Base-by-base conservation (phyloP, 306 rosid genomes). In the Pyrus pyrifolia region DNA sequence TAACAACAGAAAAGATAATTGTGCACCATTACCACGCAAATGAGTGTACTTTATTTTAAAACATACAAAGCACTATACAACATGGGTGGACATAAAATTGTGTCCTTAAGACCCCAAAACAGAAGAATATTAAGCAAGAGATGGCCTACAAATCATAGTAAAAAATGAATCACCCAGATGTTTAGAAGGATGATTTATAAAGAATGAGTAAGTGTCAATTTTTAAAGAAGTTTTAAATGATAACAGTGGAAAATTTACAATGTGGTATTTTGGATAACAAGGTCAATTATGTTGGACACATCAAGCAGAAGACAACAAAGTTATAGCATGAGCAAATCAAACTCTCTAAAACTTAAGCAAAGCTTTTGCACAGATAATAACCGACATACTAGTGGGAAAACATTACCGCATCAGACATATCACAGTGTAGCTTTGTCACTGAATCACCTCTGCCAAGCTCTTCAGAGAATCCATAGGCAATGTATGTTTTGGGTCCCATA, bases 391-490 rank as follows among this genome's bases (percentile, higher is more conserved):
- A 70, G 55, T 65, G 23, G 52, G 65, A 58, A 76, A 38, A 42
- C 25, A 76, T 68, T 83, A 84, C 87, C 82, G 87, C 87, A 77
- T 84, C 87, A 77, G 84, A 84, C 83, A 83, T 83, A 49, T 83
- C 87, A 15, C 87, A 83, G 57, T 83, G 87, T 31, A 83, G 81
- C 79, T 83, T 83, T 31, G 87, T 83, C 27, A 83, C 84, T 52
- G 87, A 83, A 71, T 84, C 87, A 46, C 87, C 87, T 77, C 82
- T 77, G 11, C 80, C 76, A 55, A 84, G 87, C 80, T 84, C 87
- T 66, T 84, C 77, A 9, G 67, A 63, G 58, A 76, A 84, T 68
- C 87, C 84, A 73, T 84, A 80, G 5, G 87, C 87, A 68, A 84
- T 80, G 57, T 83, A 83, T 30, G 87, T 83, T 80, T 83, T 83